Evolutionary conservation across 441 rosid species (phyloP), one percentile per base, ranked within the genome.

Genomic region (Aleurites moluccanus): DNA sequence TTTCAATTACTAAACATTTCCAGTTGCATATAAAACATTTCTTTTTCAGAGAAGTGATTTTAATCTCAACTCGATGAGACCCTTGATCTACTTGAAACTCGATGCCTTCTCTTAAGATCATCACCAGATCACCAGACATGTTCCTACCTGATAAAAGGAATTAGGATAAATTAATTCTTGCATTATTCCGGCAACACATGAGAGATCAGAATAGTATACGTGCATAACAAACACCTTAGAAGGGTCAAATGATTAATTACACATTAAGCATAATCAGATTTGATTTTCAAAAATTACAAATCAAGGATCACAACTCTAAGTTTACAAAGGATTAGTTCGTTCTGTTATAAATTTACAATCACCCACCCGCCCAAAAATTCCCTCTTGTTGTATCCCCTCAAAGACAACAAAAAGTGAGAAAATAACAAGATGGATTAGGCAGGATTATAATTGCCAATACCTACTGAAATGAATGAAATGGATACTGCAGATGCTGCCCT

Each of bases 401-500:
- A 20, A 33, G 40, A 6, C 10, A 15, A 14, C 15, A 16, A 44
- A 15, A 20, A 38, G 6, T 38, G 8, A 6, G 40, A 6, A 38
- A 38, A 38, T 2, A 14, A 0, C 61, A 27, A 35, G 18, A 50
- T 65, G 0, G 50, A 64, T 55, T 18, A 45, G 23, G 35, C 38
- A 49, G 42, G 30, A 66, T 27, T 49, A 21, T 52, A 30, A 57
- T 44, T 38, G 70, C 61, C 38, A 64, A 55, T 45, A 56, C 63
- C 70, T 55, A 75, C 61, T 67, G 35, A 63, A 69, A 73, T 40
- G 33, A 77, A 83, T 73, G 64, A 64, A 62, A 74, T 66, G 55
- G 80, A 72, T 69, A 77, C 76, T 64, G n/a, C 67, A 76, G 62
- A 63, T 74, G 64, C 70, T 49, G 73, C 70, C 78, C 73, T 81